Conservation (phyloP, 371 early-diverging fungal species). For the Actinomortierella ambigua region DNA sequence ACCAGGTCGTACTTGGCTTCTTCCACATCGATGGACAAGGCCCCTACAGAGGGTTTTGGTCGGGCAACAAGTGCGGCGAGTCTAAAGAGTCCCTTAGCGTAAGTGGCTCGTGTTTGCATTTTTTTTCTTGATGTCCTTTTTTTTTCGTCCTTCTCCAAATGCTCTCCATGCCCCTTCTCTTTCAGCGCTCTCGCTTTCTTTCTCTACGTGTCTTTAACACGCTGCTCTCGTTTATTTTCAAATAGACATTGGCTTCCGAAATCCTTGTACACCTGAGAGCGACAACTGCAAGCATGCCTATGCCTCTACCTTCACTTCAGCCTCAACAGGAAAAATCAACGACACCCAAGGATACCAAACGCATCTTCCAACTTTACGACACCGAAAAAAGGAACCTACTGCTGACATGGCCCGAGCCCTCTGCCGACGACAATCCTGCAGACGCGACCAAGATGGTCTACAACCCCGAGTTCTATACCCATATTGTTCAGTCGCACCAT, state of each 20-base stretch:
- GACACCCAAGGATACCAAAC: slow-evolving; percentile 21
- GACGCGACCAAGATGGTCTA: slow-evolving; percentile 25
- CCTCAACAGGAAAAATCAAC: too few relatives aligned
- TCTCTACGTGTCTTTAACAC: too few relatives aligned
- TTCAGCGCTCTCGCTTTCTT: not conserved
- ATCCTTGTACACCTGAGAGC: too few relatives aligned
- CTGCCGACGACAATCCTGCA: slow-evolving; percentile 12
- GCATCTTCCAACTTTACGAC: slow-evolving; percentile 55
- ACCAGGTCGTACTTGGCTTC: slow-evolving; percentile 57
- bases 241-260: too few relatives aligned
- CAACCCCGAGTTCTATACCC: slow-evolving; percentile 48
- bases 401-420: slow-evolving; percentile 52
- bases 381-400: slow-evolving; percentile 35
- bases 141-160: not conserved
- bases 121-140: not conserved
- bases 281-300: too few relatives aligned
- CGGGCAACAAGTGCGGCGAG: slow-evolving; percentile 43
- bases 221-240: too few relatives aligned
- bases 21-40: slow-evolving; percentile 55
- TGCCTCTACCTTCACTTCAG: too few relatives aligned
- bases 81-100: slow-evolving; percentile 34
- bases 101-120: slow-evolving; percentile 5
- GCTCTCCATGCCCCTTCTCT: not conserved
- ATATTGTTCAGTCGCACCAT: slow-evolving; percentile 45
- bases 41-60: slow-evolving; percentile 45